Conservation (phyloP, 2,329 filamentous ascomycete species). For the Fusarium falciforme region DNA sequence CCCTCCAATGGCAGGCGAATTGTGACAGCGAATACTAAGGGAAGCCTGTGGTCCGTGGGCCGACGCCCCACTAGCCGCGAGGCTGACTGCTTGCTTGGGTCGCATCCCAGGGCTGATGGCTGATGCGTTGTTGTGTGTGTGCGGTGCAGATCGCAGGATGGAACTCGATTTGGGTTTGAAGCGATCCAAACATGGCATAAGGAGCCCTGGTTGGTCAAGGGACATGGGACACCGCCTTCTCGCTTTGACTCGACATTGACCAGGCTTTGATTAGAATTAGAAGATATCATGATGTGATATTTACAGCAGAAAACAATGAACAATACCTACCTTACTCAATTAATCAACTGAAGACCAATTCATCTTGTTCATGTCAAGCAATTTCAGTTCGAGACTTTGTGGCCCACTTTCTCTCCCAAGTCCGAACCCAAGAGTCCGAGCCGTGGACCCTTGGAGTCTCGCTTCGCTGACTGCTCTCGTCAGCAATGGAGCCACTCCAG, state of each 20-base stretch:
- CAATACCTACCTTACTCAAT: neutral
- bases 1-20: slow-evolving; percentile 21
- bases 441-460: neutral
- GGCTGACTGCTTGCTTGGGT: slow-evolving; percentile 11
- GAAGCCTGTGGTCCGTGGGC: neutral
- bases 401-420: neutral
- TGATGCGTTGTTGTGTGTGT: neutral
- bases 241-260: neutral
- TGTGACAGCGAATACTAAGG: slow-evolving; percentile 14
- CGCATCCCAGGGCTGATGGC: neutral
- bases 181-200: neutral
- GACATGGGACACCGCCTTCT: neutral
- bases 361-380: neutral
- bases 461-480: slow-evolving; percentile 16
- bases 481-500: slow-evolving; percentile 13
- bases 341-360: neutral
- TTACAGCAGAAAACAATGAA: neutral
- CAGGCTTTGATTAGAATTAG: neutral
- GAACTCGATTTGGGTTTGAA: slow-evolving; percentile 10
- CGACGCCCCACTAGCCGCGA: slow-evolving; percentile 6
- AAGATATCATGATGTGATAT: neutral
- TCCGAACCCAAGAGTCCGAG: neutral
- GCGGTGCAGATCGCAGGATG: slow-evolving; percentile 14
- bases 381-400: neutral
- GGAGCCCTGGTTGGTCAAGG: neutral